Evolutionary conservation across 2,329 filamentous ascomycete species (phyloP).

Genomic region (Clonostachys chloroleuca): DNA sequence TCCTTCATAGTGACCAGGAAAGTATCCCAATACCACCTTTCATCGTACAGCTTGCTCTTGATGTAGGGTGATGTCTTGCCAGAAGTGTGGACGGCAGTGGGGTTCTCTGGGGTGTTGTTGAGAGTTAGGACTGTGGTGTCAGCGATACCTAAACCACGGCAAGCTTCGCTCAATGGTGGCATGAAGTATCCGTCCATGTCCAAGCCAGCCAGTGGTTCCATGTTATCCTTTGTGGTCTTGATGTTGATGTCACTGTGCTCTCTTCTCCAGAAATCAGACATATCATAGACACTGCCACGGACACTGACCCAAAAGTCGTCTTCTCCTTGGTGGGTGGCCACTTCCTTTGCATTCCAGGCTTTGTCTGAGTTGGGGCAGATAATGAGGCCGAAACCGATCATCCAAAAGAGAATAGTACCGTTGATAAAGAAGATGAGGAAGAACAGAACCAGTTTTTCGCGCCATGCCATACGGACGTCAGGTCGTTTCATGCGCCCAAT

Average conservation of each 20-base stretch:
- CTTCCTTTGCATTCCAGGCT: constrained; percentile 72
- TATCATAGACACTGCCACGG: constrained; percentile 85
- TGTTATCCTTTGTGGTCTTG: constrained; percentile 55
- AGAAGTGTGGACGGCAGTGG: constrained; percentile 63
- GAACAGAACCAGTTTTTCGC: constrained; percentile 86
- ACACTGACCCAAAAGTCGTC: constrained; percentile 85
- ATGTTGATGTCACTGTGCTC: constrained; percentile 74
- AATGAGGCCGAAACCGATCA: constrained; percentile 77
- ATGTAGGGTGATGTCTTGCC: constrained; percentile 55
- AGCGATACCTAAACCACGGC: constrained; percentile 65
- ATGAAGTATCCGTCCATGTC: constrained; percentile 84
- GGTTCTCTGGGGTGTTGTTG: constrained; percentile 56
- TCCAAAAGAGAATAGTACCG: constrained; percentile 82
- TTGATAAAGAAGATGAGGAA: constrained; percentile 80
- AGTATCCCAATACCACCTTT: constrained; percentile 70
- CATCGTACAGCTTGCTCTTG: constrained; percentile 52
- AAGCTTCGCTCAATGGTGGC: constrained; percentile 70
- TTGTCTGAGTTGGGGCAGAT: constrained; percentile 91
- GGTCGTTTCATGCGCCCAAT: constrained; percentile 95
- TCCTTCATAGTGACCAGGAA: constrained; percentile 80
- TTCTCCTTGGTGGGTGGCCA: constrained; percentile 64
- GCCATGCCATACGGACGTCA: constrained; percentile 95
- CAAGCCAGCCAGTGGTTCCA: constrained; percentile 74
- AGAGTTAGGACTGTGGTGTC: constrained; percentile 50
- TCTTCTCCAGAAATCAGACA: constrained; percentile 79